Evolutionary conservation across 2,329 filamentous ascomycete genomes (phyloP), one percentile per base, ranked within the genome.

Genomic region (Fusarium circinatum): DNA sequence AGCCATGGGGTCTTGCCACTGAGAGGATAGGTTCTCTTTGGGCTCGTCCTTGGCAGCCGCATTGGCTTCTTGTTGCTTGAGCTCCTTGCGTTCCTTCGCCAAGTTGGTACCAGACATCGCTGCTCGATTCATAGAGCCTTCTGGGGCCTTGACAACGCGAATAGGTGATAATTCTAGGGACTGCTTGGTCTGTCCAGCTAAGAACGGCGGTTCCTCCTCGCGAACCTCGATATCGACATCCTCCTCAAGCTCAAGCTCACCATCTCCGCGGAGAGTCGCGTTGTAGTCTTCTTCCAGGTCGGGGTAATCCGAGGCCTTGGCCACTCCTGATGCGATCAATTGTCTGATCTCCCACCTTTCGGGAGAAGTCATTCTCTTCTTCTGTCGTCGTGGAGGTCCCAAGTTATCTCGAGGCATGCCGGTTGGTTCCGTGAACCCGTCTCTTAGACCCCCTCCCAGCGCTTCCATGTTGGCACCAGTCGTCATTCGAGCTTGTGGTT

Each of bases 1-100:
- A 20, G 94, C 92, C 95, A 99, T 98, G 0, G 96, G 96, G 81
- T 99, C 96, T 65, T 98, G 93, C 97, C 97, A 99, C 82, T 98
- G 95, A 18, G 94, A 91, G 59, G 92, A 91, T 7, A 99, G 86
- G 78, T 98, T 95, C 38, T 96, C 93, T 78, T 95, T 93, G 1
- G 91, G 88, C 73, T 94, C 91, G 70, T 96, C 91, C 28, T 94
- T 92, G 5, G 86, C 85, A 85, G 84, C 93, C 85, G 83, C 94
- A 68, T 97, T 93, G 0, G 90, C 91, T 83, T 99, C 96, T 80
- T 97, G 93, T 78, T 98, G 94, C 69, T 94, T 91, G 75, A 98
- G 78, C 68, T 99, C 96, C 80, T 94, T 92, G 59, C 96, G 89
- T 80, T 99, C 96, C 80, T 96, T 97, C 8, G 96, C 94, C 20